Base-by-base conservation (phyloP, 352 stramenopile genomes). In the Globisporangium splendens region DNA sequence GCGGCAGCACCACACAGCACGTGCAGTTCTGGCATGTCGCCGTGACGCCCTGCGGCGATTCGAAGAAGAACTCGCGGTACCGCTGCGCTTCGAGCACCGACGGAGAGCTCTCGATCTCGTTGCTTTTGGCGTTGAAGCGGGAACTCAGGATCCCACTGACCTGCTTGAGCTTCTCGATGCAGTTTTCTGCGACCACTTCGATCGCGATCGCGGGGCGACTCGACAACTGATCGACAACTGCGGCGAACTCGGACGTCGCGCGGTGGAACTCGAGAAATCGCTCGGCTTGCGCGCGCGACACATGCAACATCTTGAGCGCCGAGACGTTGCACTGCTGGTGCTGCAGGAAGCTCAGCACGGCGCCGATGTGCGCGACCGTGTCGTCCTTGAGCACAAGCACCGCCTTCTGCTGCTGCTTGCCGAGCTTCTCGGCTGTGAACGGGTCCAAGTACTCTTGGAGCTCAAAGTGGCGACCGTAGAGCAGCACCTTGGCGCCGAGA, bases 1-100 rank as follows among this genome's bases (percentile, higher is more conserved):
- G 95, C 7, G 92, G 93, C 51, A 97, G 83, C 8, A 98, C 83
- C 5, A 98, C 81, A 46, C 89, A 97, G 64, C 88, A 98, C 1
- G 91, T 97, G 59, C 89, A 98, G 70, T 84, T 88, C 53, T 95
- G 81, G 35, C 91, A 91, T 0, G 72, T 89, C 1, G 89, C 89
- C 0, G 89, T 96, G 12, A 68, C 43, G 10, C 55, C 52, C n/a
- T 89, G 78, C 12, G 46, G 56, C 1, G 68, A 77, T 54, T 88
- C 73, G 39, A 88, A 83, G 66, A 84, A 88, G 52, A 88, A 88
- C 50, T 74, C 69, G 20, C 69, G 73, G 21, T 83, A 69, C 20
- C 77, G 72, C 59, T 92, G 76, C 11, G 71, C 65, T 15, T 92
- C 79, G 6, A 86, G 52, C 41, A 83, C 69, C 0, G 74, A 81